These are phyloP conservation scores for Paecilomyces variotii DNA, from an alignment of 2,329 filamentous ascomycete genomes.

Conservation along the genomic window DNA sequence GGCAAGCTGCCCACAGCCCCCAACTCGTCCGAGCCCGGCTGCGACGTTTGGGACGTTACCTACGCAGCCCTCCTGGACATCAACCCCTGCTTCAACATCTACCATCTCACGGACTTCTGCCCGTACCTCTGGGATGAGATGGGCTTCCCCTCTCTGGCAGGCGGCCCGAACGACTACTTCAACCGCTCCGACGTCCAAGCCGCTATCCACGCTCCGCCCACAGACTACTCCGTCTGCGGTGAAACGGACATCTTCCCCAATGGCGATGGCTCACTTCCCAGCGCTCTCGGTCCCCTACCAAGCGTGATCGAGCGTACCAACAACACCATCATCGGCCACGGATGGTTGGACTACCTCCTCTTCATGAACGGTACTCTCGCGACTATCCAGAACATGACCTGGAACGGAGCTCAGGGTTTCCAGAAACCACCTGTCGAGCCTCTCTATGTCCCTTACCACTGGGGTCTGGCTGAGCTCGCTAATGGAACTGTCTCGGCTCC, in stretches of 20 bases:
- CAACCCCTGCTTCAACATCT: constrained; percentile 74
- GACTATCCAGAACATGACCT: constrained; percentile 76
- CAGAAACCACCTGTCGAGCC: constrained; percentile 58
- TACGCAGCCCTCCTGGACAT: constrained; percentile 44
- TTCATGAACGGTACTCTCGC: constrained; percentile 63
- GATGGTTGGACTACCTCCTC: constrained; percentile 63
- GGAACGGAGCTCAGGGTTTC: constrained; percentile 66
- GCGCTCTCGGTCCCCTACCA: constrained; percentile 41
- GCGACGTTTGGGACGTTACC: constrained; percentile 51
- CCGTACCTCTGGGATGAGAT: constrained; percentile 61
- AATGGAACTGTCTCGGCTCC: constrained; percentile 7
- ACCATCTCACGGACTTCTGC: constrained; percentile 64
- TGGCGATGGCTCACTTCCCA: constrained; percentile 42
- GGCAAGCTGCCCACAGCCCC: constrained; percentile 50
- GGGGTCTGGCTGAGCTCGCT: constrained; percentile 24
- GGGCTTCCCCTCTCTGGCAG: constrained; percentile 59
- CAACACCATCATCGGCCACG: constrained; percentile 68
- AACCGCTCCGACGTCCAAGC: constrained; percentile 60
- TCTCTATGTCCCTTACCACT: constrained; percentile 61
- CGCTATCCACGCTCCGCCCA: constrained; percentile 52
- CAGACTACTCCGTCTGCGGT: constrained; percentile 35
- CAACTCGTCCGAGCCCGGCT: constrained; percentile 39
- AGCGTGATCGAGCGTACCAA: constrained; percentile 64
- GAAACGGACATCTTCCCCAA: constrained; percentile 33
- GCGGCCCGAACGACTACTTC: constrained; percentile 58